Evolutionary conservation across 208 protist genomes (phyloP), one percentile per base, ranked within the genome.

Genomic region (Trichomonas gallinae): DNA sequence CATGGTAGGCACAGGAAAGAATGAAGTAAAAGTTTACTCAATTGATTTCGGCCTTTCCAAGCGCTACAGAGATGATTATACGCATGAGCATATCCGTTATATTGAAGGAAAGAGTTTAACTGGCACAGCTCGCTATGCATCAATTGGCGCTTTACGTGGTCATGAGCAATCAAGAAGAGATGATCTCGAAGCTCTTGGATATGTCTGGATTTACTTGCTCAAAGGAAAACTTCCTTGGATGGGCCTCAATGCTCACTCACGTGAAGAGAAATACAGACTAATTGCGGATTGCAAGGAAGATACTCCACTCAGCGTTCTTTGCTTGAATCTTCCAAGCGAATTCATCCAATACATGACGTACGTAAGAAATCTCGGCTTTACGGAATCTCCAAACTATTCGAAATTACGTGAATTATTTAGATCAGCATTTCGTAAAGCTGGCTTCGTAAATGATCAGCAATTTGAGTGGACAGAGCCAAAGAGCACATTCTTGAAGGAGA

Each of bases 81-180:
- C 99, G 36, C 98, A 99, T 97, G 97, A 98, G 96, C 99, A 99
- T 98, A 99, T 99, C 96, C 98, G 99, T 3, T 99, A 99, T 97
- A 98, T 98, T 96, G 99, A 99, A 97, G 98, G 99, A 97, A 99
- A 99, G 98, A 99, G 98, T 89, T 98, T 99, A 10, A 99, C 99
- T 13, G 99, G 99, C 51, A 99, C 99, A 51, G 99, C 99, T 15
- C 98, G 99, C 49, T 99, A 99, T 98, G 99, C 99, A 88, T 98
- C 98, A 87, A 99, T 99, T 97, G 99, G 99, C 98, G 99, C 99
- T n/a, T 99, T 99, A 97, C 97, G 99, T 46, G 99, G 99, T 83
- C 99, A 99, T 81, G 99, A 99, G 97, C 98, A 99, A 97, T 98
- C 97, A 58, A 23, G 87, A 9, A 4, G 87, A 38, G 87, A 93